Percentiles rank a stretch among this genome's conserved stretches.
These are phyloP conservation scores for Canariomyces notabilis DNA, from an alignment of 2,329 filamentous ascomycete genomes.

Conservation along the genomic window DNA sequence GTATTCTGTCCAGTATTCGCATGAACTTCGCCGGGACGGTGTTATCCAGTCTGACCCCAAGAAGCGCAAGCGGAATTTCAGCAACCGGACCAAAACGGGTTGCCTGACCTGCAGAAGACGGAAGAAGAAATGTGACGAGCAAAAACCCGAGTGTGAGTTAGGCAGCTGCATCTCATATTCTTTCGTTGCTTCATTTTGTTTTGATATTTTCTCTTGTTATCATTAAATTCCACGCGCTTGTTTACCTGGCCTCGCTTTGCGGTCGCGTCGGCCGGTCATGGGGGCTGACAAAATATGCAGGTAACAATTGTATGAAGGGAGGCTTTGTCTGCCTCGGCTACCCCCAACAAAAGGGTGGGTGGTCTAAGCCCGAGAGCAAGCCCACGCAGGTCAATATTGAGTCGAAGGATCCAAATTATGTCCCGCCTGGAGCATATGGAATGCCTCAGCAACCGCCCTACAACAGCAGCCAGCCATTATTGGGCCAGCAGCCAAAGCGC, in stretches of 20 bases:
- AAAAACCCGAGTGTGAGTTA: conserved; percentile 80
- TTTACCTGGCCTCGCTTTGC: conserved; percentile 18
- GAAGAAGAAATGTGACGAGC: conserved; percentile 98
- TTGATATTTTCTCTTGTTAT: neutral
- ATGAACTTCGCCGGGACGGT: conserved; percentile 45
- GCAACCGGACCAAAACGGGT: conserved; percentile 91
- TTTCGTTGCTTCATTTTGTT: conserved; percentile 7
- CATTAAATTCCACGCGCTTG: conserved; percentile 10
- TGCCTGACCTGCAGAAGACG: conserved; percentile 86
- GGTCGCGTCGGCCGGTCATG: conserved; percentile 15
- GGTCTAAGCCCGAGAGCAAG: conserved; percentile 71
- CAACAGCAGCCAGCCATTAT: conserved; percentile 25
- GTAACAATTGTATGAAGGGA: conserved; percentile 84
- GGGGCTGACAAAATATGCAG: conserved; percentile 38
- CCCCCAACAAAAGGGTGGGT: conserved; percentile 69
- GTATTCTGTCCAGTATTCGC: conserved; percentile 41
- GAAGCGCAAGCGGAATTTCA: conserved; percentile 76
- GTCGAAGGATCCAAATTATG: conserved; percentile 69
- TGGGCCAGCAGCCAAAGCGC: conserved; percentile 42
- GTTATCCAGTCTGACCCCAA: conserved; percentile 57
- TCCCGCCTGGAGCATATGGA: conserved; percentile 57
- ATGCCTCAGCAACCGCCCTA: conserved; percentile 47
- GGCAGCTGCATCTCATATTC: neutral
- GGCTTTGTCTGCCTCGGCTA: conserved; percentile 92
- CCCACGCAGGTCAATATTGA: conserved; percentile 69